Evolutionary conservation across 805 yeast species (phyloP).

Genomic region (Candida boleticola): DNA sequence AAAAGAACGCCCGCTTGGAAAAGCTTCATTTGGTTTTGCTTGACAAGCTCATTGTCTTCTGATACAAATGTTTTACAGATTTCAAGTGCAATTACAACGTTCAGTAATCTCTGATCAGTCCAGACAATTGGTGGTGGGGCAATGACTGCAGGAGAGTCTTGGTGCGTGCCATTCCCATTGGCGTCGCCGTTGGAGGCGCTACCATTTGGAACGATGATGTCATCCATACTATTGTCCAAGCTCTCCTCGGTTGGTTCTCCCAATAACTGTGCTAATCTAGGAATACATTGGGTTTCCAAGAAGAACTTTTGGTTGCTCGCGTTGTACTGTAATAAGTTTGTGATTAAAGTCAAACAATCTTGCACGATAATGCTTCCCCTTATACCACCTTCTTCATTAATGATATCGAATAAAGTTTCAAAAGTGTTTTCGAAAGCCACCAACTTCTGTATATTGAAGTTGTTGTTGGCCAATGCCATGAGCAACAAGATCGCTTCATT

Average conservation of each 20-base stretch:
- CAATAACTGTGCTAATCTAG: constrained; percentile 59
- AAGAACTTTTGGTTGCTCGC: constrained; percentile 88
- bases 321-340: constrained; percentile 74
- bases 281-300: constrained; percentile 78
- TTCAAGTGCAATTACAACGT: constrained; percentile 65
- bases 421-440: constrained; percentile 95
- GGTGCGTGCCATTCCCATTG: not conserved
- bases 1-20: constrained; percentile 62
- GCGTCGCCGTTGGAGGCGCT: not conserved
- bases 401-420: constrained; percentile 74
- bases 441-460: constrained; percentile 82
- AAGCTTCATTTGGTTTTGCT: constrained; percentile 58
- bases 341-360: constrained; percentile 77
- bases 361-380: constrained; percentile 88
- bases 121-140: constrained; percentile 53
- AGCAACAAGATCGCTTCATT: constrained; percentile 85
- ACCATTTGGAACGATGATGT: not conserved
- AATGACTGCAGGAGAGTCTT: constrained; percentile 1
- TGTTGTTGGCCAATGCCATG: constrained; percentile 77
- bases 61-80: constrained; percentile 68
- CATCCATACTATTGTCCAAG: not conserved
- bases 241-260: constrained; percentile 54
- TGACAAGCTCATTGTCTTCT: constrained; percentile 68
- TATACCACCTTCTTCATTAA: constrained; percentile 84
- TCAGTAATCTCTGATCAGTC: constrained; percentile 73